phyloP scores from a whole-genome alignment of 2,329 filamentous ascomycete genomes.

The Alternaria gansuensis region DNA sequence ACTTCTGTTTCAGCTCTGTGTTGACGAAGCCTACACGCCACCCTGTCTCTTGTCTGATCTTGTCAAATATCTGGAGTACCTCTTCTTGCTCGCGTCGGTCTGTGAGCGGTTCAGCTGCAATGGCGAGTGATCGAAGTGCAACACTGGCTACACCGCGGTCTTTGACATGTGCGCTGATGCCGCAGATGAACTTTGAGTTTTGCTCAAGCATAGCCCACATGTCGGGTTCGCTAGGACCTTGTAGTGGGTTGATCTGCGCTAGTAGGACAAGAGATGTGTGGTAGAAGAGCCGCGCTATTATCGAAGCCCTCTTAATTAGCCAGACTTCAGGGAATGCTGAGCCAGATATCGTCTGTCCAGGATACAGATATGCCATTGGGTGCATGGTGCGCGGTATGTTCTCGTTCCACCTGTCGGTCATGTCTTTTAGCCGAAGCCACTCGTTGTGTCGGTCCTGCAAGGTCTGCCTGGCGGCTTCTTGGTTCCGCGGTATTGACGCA shows the following conservation, averaged over 20 bases:
- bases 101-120: constrained; percentile 77
- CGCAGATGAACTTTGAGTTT: constrained; percentile 86
- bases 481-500: constrained; percentile 70
- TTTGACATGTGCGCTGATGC: constrained; percentile 85
- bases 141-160: constrained; percentile 81
- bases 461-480: constrained; percentile 67
- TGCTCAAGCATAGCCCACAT: constrained; percentile 75
- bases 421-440: constrained; percentile 80
- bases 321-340: constrained; percentile 89
- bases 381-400: constrained; percentile 86
- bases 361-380: constrained; percentile 78
- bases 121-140: constrained; percentile 78
- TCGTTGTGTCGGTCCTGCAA: constrained; percentile 73
- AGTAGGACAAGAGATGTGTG: constrained; percentile 86
- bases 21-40: constrained; percentile 80
- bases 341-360: constrained; percentile 71
- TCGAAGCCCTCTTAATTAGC: constrained; percentile 82
- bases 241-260: constrained; percentile 78
- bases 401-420: constrained; percentile 84
- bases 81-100: constrained; percentile 79
- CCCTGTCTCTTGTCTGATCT: constrained; percentile 77
- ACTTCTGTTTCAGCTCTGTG: constrained; percentile 75
- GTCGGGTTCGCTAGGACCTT: constrained; percentile 68
- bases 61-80: constrained; percentile 77
- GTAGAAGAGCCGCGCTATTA: constrained; percentile 86